phyloP scores from a whole-genome alignment of 164 flowering plant genomes.

The Stephania yunnanensis region DNA sequence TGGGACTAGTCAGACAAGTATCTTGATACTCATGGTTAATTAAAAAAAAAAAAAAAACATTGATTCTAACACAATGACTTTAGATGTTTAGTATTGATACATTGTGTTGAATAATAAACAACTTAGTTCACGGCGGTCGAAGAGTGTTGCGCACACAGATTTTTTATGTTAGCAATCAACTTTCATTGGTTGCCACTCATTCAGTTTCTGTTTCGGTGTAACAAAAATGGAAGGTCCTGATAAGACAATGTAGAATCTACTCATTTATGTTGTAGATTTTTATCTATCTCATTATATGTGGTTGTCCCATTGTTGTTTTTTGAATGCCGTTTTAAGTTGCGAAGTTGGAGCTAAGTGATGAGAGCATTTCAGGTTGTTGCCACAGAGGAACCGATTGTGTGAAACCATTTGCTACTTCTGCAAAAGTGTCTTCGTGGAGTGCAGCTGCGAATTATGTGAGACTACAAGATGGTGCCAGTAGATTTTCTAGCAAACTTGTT shows the following conservation, averaged over 20 bases:
- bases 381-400: constrained; percentile 14
- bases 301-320: not conserved
- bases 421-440: constrained; percentile 32
- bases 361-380: constrained; percentile 22
- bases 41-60: too few species aligned
- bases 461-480: constrained; percentile 21
- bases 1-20: too few species aligned
- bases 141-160: not conserved
- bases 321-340: not conserved
- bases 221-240: too few species aligned
- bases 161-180: not conserved
- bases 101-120: not conserved
- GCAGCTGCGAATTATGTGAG: constrained; percentile 45
- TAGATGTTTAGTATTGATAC: not conserved
- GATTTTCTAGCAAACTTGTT: constrained; percentile 23
- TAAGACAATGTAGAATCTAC: too few species aligned
- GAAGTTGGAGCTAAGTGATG: not conserved
- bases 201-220: too few species aligned
- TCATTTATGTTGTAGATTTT: not conserved
- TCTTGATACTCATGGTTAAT: too few species aligned
- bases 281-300: not conserved
- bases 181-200: not conserved
- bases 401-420: constrained; percentile 16
- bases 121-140: not conserved
- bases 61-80: too few species aligned